Percentiles rank a stretch among this genome's conserved stretches.
phyloP scores from a whole-genome alignment of 2,329 filamentous ascomycete genomes.

The Nemania sp. region DNA sequence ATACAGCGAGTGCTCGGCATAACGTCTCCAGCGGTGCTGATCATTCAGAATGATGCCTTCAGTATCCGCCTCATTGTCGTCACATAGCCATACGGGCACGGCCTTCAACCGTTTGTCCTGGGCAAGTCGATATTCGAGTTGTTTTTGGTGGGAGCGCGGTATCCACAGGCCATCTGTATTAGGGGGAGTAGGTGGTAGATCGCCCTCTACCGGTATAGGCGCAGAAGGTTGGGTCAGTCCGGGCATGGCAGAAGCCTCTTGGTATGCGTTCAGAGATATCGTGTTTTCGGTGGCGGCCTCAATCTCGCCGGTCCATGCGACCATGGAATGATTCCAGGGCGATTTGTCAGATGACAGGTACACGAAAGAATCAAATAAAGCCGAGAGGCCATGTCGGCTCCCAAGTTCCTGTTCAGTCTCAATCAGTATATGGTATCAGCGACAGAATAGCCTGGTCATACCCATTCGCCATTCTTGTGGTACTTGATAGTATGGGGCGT shows the following conservation, averaged over 20 bases:
- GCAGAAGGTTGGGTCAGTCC: slow-evolving; percentile 76
- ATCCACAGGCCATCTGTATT: slow-evolving; percentile 72
- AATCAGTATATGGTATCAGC: slow-evolving; percentile 1
- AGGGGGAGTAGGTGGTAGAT: slow-evolving; percentile 59
- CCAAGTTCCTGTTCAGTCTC: slow-evolving; percentile 64
- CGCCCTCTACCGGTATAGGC: slow-evolving; percentile 73
- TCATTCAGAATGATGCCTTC: slow-evolving; percentile 77
- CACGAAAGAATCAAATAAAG: slow-evolving; percentile 87
- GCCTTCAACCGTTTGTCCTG: slow-evolving; percentile 77
- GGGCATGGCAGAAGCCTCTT: slow-evolving; percentile 53
- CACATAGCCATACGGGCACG: slow-evolving; percentile 85
- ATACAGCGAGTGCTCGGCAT: slow-evolving; percentile 89
- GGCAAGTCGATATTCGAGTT: slow-evolving; percentile 73
- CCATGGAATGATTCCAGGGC: slow-evolving; percentile 88
- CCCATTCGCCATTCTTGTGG: slow-evolving; percentile 63
- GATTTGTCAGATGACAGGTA: slow-evolving; percentile 83
- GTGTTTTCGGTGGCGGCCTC: slow-evolving; percentile 52
- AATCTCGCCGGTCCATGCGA: slow-evolving; percentile 94
- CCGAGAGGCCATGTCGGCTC: slow-evolving; percentile 82
- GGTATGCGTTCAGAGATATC: slow-evolving; percentile 53
- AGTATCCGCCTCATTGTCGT: slow-evolving; percentile 68
- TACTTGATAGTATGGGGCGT: slow-evolving; percentile 64
- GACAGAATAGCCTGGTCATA: slow-evolving; percentile 42
- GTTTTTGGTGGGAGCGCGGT: slow-evolving; percentile 67
- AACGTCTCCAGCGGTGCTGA: slow-evolving; percentile 84